phyloP scores from a whole-genome alignment of 2,329 filamentous ascomycete genomes.

The Samsoniella hepiali region DNA sequence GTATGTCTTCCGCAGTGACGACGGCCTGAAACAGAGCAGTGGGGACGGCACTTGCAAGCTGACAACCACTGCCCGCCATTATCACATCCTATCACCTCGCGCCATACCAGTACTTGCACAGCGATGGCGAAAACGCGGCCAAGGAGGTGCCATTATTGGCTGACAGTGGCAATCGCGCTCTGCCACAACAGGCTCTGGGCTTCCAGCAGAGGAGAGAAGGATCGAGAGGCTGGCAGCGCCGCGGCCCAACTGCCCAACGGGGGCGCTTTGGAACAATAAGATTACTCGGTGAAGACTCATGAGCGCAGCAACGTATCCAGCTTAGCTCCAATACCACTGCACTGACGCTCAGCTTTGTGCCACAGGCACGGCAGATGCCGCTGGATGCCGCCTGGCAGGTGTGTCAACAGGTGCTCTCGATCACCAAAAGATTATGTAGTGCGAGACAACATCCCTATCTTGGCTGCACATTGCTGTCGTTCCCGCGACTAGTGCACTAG shows the following conservation, averaged over 20 bases:
- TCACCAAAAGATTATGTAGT: background rate
- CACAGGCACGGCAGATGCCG: background rate
- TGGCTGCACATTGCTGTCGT: background rate
- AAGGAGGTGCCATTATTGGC: background rate
- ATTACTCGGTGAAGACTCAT: background rate
- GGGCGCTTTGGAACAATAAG: background rate
- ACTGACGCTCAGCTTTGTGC: background rate
- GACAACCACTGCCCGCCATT: constrained; percentile 9
- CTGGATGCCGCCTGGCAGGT: background rate
- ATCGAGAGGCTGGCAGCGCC: background rate
- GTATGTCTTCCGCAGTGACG: constrained; percentile 17
- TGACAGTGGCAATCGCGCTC: background rate
- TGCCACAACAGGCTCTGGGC: background rate
- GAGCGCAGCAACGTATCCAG: background rate
- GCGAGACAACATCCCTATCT: background rate
- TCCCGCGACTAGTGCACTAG: background rate
- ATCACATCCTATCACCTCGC: constrained; percentile 14
- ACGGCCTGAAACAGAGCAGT: constrained; percentile 16
- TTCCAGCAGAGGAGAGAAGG: background rate
- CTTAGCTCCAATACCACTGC: background rate
- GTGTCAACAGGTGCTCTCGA: background rate
- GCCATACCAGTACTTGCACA: background rate
- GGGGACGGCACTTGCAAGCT: constrained; percentile 18
- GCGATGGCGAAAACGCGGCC: background rate
- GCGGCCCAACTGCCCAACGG: background rate